Conservation (phyloP, 495 filamentous ascomycete species). For the Talaromyces wortmannii region DNA sequence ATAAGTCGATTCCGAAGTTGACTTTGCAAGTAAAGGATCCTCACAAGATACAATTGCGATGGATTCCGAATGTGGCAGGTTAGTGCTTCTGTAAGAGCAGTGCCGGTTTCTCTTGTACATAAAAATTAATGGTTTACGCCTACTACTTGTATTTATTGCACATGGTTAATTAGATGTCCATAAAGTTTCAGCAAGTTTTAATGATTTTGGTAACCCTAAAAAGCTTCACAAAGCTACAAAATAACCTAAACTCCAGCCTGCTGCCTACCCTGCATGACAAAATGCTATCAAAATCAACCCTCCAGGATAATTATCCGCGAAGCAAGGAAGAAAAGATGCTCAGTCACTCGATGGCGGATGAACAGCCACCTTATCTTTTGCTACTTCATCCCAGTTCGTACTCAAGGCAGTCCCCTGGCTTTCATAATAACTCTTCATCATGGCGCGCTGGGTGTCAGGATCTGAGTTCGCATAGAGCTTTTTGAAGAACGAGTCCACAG, state of each 20-base stretch:
- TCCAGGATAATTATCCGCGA: not conserved
- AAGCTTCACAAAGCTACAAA: too few species aligned
- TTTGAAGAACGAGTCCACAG: constrained; percentile 88
- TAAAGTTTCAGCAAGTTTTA: too few species aligned
- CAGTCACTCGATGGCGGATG: constrained; percentile 48
- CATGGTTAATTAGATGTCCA: too few species aligned
- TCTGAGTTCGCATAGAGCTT: constrained; percentile 75
- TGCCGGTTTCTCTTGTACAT: too few species aligned
- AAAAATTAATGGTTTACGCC: too few species aligned
- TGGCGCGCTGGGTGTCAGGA: constrained; percentile 76
- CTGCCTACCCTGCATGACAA: not conserved
- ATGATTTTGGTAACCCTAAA: too few species aligned
- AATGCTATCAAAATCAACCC: not conserved
- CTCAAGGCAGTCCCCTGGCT: constrained; percentile 90
- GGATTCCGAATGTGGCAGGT: too few species aligned
- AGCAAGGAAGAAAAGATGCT: not conserved
- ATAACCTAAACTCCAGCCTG: not conserved
- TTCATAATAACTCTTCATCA: constrained; percentile 96
- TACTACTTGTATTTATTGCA: too few species aligned
- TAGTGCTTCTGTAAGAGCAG: too few species aligned
- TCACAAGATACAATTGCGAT: too few species aligned
- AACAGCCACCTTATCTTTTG: constrained; percentile 62
- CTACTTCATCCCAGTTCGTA: constrained; percentile 87
- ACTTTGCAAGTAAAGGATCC: too few species aligned
- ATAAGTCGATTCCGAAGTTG: too few species aligned